Percentiles rank a stretch among this genome's conserved stretches.
Evolutionary conservation across 1,139 yeast species (phyloP).

Genomic region (Debaryomyces sp.): DNA sequence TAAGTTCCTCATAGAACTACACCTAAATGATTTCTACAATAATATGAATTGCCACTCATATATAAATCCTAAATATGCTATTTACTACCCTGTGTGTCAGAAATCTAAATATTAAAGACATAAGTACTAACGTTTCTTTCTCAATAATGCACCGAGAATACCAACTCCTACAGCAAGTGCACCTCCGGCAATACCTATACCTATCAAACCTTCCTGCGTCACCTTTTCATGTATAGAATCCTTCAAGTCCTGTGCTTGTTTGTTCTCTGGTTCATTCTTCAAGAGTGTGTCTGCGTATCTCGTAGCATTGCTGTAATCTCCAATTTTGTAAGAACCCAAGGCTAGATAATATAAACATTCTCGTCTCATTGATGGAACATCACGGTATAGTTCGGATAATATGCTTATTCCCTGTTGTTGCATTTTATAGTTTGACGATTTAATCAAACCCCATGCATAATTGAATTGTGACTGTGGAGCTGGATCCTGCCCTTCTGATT

Average conservation of each 20-base stretch:
- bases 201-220: slow-evolving; percentile 84
- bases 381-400: slow-evolving; percentile 73
- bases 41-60: neutral
- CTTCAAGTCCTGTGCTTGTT: slow-evolving; percentile 73
- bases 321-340: slow-evolving; percentile 84
- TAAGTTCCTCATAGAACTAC: neutral
- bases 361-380: slow-evolving; percentile 79
- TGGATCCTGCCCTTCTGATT: slow-evolving; percentile 78
- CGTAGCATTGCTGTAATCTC: slow-evolving; percentile 85
- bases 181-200: slow-evolving; percentile 85
- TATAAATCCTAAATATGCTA: neutral
- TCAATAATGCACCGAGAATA: slow-evolving; percentile 56
- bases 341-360: slow-evolving; percentile 89
- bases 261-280: slow-evolving; percentile 78
- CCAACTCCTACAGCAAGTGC: slow-evolving; percentile 83
- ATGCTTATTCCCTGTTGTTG: slow-evolving; percentile 81
- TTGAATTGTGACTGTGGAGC: slow-evolving; percentile 86
- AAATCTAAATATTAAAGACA: slow-evolving; percentile 1
- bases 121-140: slow-evolving; percentile 31
- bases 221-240: slow-evolving; percentile 81
- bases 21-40: neutral
- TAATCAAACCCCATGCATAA: slow-evolving; percentile 94
- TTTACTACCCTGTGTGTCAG: neutral
- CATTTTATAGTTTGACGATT: slow-evolving; percentile 59
- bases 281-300: slow-evolving; percentile 80